These are phyloP conservation scores for Sclerotinia sclerotiorum DNA, from an alignment of 2,329 filamentous ascomycete genomes.

Conservation along the genomic window DNA sequence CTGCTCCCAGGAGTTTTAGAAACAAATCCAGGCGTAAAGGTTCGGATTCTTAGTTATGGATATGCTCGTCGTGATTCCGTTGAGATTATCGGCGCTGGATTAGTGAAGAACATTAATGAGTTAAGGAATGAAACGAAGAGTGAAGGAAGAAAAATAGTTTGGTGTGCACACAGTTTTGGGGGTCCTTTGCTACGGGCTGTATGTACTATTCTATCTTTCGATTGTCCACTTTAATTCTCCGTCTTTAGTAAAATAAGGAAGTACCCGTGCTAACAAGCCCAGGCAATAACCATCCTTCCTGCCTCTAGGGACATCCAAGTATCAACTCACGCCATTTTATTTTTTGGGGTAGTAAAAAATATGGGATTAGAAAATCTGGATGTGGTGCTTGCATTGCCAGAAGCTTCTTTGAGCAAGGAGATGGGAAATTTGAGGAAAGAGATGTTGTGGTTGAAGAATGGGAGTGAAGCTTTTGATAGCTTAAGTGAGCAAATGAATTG, in stretches of 20 bases:
- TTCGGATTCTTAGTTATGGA: constrained; percentile 15
- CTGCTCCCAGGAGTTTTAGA: constrained; percentile 5
- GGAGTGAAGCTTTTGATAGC: constrained; percentile 5
- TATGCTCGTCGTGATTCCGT: neutral
- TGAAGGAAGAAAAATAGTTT: constrained; percentile 17
- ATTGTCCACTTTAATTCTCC: neutral
- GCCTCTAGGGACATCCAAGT: neutral
- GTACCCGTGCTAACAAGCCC: neutral
- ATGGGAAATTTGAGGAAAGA: constrained; percentile 8
- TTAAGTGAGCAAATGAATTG: neutral
- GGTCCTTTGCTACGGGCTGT: constrained; percentile 13
- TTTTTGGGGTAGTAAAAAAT: constrained; percentile 15
- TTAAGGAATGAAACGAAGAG: neutral
- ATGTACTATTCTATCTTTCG: neutral
- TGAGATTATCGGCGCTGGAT: neutral
- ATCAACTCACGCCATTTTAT: constrained; percentile 11
- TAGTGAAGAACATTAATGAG: neutral
- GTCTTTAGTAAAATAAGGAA: neutral
- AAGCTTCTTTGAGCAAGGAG: constrained; percentile 5
- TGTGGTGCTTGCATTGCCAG: neutral
- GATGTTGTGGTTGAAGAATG: constrained; percentile 6
- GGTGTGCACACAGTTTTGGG: constrained; percentile 20
- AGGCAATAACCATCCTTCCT: neutral
- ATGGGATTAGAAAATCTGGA: constrained; percentile 15
- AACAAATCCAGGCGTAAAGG: neutral